These are phyloP conservation scores for Leucosporidium yakuticum DNA, from an alignment of 768 basidiomycete species.

Conservation along the genomic window DNA sequence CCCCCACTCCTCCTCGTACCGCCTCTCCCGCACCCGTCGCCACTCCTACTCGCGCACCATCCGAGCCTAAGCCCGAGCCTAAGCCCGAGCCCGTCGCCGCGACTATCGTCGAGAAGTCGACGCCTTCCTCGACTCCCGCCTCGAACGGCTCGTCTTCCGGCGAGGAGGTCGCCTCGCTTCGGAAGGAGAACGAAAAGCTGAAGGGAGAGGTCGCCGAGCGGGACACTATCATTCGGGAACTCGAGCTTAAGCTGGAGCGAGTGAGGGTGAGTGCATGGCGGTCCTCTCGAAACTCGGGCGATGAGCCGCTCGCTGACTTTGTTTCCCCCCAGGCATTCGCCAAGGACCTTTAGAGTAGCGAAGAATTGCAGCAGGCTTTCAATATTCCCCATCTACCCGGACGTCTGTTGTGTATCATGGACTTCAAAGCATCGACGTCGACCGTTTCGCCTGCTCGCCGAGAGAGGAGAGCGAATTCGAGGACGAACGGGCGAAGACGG, in stretches of 20 bases:
- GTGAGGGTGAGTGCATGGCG: slow-evolving; percentile 13
- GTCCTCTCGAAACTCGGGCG: too few species aligned
- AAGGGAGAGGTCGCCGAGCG: slow-evolving; percentile 67
- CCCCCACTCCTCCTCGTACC: slow-evolving; percentile 37
- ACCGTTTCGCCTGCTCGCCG: too few species aligned
- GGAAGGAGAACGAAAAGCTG: slow-evolving; percentile 60
- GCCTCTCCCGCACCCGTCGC: slow-evolving; percentile 22
- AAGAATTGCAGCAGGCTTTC: too few species aligned
- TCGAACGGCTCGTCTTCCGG: slow-evolving; percentile 8
- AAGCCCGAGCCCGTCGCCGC: slow-evolving; percentile 17
- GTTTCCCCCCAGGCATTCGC: too few species aligned
- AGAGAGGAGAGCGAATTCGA: too few species aligned
- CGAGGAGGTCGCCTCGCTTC: slow-evolving; percentile 39
- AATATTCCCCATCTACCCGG: too few species aligned
- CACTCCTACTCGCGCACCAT: slow-evolving; percentile 14
- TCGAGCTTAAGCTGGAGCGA: slow-evolving; percentile 53
- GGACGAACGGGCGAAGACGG: too few species aligned
- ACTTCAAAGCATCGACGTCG: too few species aligned
- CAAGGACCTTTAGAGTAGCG: too few species aligned
- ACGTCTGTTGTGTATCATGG: too few species aligned
- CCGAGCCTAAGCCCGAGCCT: slow-evolving; percentile 11
- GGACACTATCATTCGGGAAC: slow-evolving; percentile 69
- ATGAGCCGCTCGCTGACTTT: too few species aligned
- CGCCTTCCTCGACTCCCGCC: background rate
- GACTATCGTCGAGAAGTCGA: background rate